phyloP scores from a whole-genome alignment of 2,329 filamentous ascomycete genomes.

The Colletotrichum magnum region DNA sequence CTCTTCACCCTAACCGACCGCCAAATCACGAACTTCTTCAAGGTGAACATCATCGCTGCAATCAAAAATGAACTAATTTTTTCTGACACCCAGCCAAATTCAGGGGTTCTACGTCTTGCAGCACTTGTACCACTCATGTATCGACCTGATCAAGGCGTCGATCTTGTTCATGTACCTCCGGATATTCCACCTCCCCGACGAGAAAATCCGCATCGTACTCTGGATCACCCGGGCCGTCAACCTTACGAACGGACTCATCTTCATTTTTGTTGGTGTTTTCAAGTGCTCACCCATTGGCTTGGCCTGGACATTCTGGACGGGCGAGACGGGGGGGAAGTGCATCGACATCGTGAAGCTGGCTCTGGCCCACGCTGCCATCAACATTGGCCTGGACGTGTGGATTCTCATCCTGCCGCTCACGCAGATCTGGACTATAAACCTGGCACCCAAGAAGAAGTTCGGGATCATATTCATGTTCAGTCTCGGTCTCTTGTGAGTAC shows the following conservation, averaged over 20 bases:
- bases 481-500: constrained; percentile 32
- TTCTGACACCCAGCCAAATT: neutral
- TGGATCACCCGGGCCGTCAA: constrained; percentile 20
- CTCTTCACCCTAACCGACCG: constrained; percentile 22
- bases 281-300: constrained; percentile 26
- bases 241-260: constrained; percentile 12
- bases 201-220: constrained; percentile 25
- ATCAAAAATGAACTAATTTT: too few species aligned
- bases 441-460: constrained; percentile 27
- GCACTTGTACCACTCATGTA: constrained; percentile 21
- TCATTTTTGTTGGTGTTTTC: constrained; percentile 14
- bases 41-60: neutral
- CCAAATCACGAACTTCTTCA: constrained; percentile 27
- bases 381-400: constrained; percentile 30
- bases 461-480: constrained; percentile 28
- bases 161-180: constrained; percentile 38
- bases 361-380: constrained; percentile 23
- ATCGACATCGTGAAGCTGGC: constrained; percentile 4
- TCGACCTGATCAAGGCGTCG: constrained; percentile 33
- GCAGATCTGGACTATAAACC: constrained; percentile 27
- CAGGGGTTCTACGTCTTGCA: constrained; percentile 28
- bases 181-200: constrained; percentile 32
- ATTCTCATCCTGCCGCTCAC: constrained; percentile 24
- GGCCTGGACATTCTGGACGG: constrained; percentile 29
- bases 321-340: constrained; percentile 22